These are phyloP conservation scores for Sporobolus alterniflorus DNA, from an alignment of 202 grass and related monocot genomes.

Conservation along the genomic window DNA sequence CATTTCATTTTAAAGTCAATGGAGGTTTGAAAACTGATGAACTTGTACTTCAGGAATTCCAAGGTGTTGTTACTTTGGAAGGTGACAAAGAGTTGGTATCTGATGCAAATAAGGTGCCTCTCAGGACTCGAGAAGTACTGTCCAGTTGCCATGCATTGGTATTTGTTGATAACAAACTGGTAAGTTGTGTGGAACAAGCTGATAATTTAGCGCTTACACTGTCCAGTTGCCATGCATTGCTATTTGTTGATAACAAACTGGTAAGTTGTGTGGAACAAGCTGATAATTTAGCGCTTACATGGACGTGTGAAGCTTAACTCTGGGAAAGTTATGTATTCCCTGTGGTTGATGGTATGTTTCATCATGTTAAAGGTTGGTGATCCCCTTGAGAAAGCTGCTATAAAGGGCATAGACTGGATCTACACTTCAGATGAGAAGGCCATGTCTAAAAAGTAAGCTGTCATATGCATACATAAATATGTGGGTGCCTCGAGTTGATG, in stretches of 20 bases:
- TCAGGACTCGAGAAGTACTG: conserved; percentile 73
- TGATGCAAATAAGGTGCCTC: conserved; percentile 77
- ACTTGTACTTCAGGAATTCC: conserved; percentile 85
- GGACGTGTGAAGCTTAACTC: conserved; percentile 17
- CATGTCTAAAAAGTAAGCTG: conserved; percentile 79
- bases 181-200: conserved; percentile 38
- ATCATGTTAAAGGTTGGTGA: conserved; percentile 81
- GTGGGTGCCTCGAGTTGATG: background rate
- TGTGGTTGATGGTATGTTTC: conserved; percentile 33
- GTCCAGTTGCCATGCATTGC: conserved; percentile 92
- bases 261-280: conserved; percentile 46
- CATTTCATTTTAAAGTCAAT: background rate
- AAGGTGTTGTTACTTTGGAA: conserved; percentile 96
- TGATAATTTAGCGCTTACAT: conserved; percentile 1
- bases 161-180: conserved; percentile 98
- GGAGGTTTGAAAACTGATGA: conserved; percentile 14
- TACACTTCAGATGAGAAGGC: conserved; percentile 99
- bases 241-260: conserved; percentile 98
- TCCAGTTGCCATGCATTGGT: conserved; percentile 96
- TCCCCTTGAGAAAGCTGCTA: conserved; percentile 97
- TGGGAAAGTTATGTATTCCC: conserved; percentile 3
- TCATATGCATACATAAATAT: conserved; percentile 35
- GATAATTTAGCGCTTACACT: too few species aligned
- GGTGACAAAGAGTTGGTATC: conserved; percentile 67
- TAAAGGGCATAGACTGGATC: conserved; percentile 99